Conservation (phyloP, 768 basidiomycete genomes). For the Lentinula boryana region DNA sequence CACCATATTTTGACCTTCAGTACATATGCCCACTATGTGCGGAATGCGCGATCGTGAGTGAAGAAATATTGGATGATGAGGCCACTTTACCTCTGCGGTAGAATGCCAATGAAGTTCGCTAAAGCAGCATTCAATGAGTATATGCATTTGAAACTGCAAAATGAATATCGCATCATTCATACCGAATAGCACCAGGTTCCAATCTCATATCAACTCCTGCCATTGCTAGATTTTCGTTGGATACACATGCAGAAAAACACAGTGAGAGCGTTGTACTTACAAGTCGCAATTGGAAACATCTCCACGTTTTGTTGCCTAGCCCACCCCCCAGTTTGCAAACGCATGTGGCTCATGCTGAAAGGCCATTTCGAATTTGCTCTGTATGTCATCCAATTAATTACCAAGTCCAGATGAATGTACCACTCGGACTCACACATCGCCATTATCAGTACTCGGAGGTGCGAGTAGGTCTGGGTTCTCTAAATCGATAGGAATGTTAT, state of each 20-base stretch:
- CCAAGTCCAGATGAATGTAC: not conserved
- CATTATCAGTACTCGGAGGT: constrained; percentile 59
- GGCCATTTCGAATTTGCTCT: constrained; percentile 55
- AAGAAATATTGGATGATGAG: not conserved
- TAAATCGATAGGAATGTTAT: constrained; percentile 48
- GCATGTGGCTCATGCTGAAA: constrained; percentile 54
- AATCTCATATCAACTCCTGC: constrained; percentile 36
- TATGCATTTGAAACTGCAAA: not conserved
- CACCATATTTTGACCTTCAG: not conserved
- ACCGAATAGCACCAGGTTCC: constrained; percentile 36
- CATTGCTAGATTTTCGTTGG: not conserved
- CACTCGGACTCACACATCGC: constrained; percentile 16
- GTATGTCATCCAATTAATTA: not conserved
- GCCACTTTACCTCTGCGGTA: constrained; percentile 31
- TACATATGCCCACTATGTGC: constrained; percentile 6
- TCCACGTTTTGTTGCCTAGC: constrained; percentile 51
- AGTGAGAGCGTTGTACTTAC: constrained; percentile 9
- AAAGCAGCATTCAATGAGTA: not conserved
- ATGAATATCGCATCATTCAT: not conserved
- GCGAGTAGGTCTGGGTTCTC: constrained; percentile 54
- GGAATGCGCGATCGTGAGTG: too few species aligned
- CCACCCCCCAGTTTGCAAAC: constrained; percentile 60
- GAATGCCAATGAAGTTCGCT: constrained; percentile 42
- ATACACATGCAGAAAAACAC: not conserved
- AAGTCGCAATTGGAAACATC: constrained; percentile 32